These are phyloP conservation scores for Centella asiatica DNA, from an alignment of 129 eudicot species.

Conservation along the genomic window DNA sequence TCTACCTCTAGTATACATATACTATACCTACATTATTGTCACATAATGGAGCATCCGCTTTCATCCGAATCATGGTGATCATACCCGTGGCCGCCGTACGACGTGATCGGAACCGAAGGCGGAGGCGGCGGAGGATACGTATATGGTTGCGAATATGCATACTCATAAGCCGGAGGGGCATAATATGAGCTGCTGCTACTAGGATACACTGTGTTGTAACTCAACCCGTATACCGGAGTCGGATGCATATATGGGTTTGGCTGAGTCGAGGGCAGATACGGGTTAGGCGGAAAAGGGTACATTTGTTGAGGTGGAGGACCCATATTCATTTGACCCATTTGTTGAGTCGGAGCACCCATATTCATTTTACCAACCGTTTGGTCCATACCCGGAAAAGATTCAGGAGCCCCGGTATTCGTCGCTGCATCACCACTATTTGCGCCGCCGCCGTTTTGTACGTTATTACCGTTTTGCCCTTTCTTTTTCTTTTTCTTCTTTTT, in stretches of 20 bases:
- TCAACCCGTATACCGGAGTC: conserved; percentile 47
- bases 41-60: conserved; percentile 47
- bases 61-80: conserved; percentile 22
- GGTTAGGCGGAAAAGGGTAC: conserved; percentile 36
- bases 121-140: conserved; percentile 30
- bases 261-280: conserved; percentile 42
- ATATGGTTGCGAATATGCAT: conserved; percentile 25
- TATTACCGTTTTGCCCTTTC: conserved; percentile 25
- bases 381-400: not conserved
- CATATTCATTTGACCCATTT: conserved; percentile 19
- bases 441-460: conserved; percentile 15
- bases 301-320: conserved; percentile 31
- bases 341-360: conserved; percentile 7
- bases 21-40: conserved; percentile 12
- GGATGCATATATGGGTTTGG: conserved; percentile 27
- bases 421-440: conserved; percentile 7
- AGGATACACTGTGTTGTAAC: conserved; percentile 51
- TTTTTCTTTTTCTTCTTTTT: conserved; percentile 55
- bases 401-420: conserved; percentile 14
- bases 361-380: conserved; percentile 2
- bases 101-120: conserved; percentile 24
- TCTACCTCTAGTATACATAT: not conserved
- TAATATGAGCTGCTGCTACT: conserved; percentile 33
- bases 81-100: conserved; percentile 21
- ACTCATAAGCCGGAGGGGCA: conserved; percentile 36